phyloP scores from a whole-genome alignment of 345 rosid genomes.

The Citrus hindsii region DNA sequence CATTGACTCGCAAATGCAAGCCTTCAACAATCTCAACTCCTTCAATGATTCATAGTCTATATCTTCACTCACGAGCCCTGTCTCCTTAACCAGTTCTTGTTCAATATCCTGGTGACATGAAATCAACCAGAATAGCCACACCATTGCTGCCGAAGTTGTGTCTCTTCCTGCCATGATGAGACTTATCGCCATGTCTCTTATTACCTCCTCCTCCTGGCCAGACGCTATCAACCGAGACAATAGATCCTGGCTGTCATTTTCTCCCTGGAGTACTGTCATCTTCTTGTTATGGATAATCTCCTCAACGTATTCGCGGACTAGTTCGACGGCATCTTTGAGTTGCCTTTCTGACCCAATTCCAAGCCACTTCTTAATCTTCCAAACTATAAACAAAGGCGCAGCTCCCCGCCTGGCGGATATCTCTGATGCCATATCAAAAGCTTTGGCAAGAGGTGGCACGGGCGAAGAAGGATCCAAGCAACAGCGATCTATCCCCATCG shows the following conservation, averaged over 20 bases:
- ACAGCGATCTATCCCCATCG: slow-evolving; percentile 46
- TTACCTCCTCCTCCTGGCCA: slow-evolving; percentile 36
- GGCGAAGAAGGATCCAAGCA: slow-evolving; percentile 34
- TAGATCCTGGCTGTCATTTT: slow-evolving; percentile 28
- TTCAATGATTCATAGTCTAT: slow-evolving; percentile 35
- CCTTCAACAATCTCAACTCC: slow-evolving; percentile 44
- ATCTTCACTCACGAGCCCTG: slow-evolving; percentile 12
- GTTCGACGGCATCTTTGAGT: slow-evolving; percentile 41
- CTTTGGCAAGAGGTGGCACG: slow-evolving; percentile 29
- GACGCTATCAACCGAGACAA: slow-evolving; percentile 40
- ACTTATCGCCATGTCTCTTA: slow-evolving; percentile 55
- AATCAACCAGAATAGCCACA: slow-evolving; percentile 66
- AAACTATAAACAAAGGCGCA: slow-evolving; percentile 42
- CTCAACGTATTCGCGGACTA: slow-evolving; percentile 26
- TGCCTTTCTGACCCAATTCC: slow-evolving; percentile 53
- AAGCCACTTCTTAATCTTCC: slow-evolving; percentile 63
- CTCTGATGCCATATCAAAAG: slow-evolving; percentile 56
- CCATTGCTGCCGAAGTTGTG: slow-evolving; percentile 59
- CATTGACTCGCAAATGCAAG: slow-evolving; percentile 63
- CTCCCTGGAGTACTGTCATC: slow-evolving; percentile 1
- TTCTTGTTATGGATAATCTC: slow-evolving; percentile 32
- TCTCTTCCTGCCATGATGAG: slow-evolving; percentile 71
- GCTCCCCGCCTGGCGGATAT: slow-evolving; percentile 56
- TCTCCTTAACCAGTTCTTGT: slow-evolving; percentile 40
- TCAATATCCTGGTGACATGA: slow-evolving; percentile 32